phyloP scores from a whole-genome alignment of 2,329 filamentous ascomycete genomes.

The Sporothrix variecibatus region DNA sequence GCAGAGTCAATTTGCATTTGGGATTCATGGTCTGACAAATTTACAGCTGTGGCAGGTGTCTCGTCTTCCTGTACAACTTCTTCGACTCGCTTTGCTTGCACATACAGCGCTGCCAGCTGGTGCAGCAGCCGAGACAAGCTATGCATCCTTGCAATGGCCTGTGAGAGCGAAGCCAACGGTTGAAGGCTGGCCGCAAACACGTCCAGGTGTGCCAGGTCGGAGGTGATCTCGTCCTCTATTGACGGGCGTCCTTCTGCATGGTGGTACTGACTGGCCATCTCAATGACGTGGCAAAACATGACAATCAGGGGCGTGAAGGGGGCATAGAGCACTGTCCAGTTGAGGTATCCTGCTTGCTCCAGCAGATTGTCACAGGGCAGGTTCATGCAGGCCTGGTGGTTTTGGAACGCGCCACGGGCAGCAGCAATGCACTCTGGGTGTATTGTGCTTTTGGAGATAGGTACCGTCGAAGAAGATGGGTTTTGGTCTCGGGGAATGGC shows the following conservation, averaged over 20 bases:
- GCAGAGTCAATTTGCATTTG: slow-evolving; percentile 41
- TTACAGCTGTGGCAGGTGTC: slow-evolving; percentile 30
- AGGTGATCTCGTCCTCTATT: not conserved
- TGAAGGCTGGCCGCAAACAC: slow-evolving; percentile 57
- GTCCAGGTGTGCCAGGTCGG: slow-evolving; percentile 56
- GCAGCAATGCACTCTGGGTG: not conserved
- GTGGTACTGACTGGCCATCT: not conserved
- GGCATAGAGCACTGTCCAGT: not conserved
- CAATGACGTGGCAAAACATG: not conserved
- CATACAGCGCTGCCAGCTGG: slow-evolving; percentile 62
- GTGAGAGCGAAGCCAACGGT: slow-evolving; percentile 53
- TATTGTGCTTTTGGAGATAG: not conserved
- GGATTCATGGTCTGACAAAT: not conserved
- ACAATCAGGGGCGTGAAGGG: not conserved
- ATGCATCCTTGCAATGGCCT: slow-evolving; percentile 61
- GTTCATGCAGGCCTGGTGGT: not conserved
- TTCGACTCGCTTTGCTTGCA: slow-evolving; percentile 55
- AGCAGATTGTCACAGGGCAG: not conserved
- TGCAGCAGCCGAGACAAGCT: slow-evolving; percentile 64
- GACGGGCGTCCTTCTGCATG: not conserved
- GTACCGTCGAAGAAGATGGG: not conserved
- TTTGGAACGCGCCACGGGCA: not conserved
- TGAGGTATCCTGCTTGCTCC: not conserved
- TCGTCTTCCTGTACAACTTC: not conserved
- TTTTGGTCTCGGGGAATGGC: slow-evolving; percentile 45